Evolutionary conservation across 192 early-diverging fungal species (phyloP).

Genomic region (Backusella sp.): DNA sequence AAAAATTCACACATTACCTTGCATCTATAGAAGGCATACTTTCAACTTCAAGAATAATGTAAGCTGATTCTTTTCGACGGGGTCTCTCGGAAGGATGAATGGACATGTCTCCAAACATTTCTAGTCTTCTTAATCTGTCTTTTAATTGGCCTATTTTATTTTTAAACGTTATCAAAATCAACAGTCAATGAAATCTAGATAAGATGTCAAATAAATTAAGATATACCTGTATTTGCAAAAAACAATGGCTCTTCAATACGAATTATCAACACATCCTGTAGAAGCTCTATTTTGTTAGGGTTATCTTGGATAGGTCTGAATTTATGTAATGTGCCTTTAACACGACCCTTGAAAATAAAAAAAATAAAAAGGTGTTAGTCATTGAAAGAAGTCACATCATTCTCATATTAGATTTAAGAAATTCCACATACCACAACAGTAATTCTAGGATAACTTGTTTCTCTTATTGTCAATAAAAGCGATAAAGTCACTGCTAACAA

Average conservation of each 20-base stretch:
- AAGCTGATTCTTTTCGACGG: conserved; percentile 58
- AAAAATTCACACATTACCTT: conserved; percentile 30
- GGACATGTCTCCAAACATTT: conserved; percentile 90
- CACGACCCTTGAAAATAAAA: conserved; percentile 39
- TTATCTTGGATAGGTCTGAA: conserved; percentile 66
- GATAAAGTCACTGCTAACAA: conserved; percentile 83
- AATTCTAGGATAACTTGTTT: conserved; percentile 81
- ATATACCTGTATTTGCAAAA: conserved; percentile 85
- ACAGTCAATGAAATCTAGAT: background rate
- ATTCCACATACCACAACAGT: conserved; percentile 55
- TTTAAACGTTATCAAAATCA: background rate
- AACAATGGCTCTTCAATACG: conserved; percentile 90
- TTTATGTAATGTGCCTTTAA: conserved; percentile 51
- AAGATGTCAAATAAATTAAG: background rate
- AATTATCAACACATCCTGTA: conserved; percentile 84
- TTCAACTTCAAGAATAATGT: conserved; percentile 89
- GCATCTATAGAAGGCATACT: conserved; percentile 90
- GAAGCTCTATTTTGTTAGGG: conserved; percentile 60
- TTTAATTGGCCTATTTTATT: conserved; percentile 75
- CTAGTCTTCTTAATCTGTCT: conserved; percentile 88
- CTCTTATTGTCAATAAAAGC: conserved; percentile 86
- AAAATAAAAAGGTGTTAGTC: conserved; percentile 5
- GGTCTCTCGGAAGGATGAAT: conserved; percentile 93
- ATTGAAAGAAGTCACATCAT: background rate
- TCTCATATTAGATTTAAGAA: conserved; percentile 13